Percentiles rank a stretch among this genome's conserved stretches.
Conservation (phyloP, 1,284 basidiomycete genomes). For the Puccinia novopanici region DNA sequence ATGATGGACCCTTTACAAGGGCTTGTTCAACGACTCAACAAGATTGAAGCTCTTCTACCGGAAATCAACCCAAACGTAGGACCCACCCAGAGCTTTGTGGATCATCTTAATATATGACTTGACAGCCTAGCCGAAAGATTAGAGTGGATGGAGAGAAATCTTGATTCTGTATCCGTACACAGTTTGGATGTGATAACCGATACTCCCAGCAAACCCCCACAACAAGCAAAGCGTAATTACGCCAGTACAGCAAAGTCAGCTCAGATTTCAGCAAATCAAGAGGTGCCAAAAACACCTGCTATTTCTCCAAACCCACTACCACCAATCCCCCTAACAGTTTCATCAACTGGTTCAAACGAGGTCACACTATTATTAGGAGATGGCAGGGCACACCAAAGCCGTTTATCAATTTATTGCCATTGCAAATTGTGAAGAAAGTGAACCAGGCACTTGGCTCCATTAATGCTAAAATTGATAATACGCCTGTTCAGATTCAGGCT, state of each 20-base stretch:
- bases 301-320: too few species aligned
- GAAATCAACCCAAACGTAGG: not conserved
- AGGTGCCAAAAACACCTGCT: too few species aligned
- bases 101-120: not conserved
- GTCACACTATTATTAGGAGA: not conserved
- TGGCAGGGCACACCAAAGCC: not conserved
- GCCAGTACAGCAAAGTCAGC: too few species aligned
- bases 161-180: too few species aligned
- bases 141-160: not conserved
- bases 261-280: too few species aligned
- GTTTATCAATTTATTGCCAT: not conserved
- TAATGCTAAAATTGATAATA: not conserved
- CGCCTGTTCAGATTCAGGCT: not conserved
- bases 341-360: not conserved
- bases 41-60: not conserved
- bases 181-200: not conserved
- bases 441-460: not conserved
- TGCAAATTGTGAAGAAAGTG: not conserved
- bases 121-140: not conserved
- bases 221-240: not conserved
- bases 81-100: not conserved
- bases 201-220: not conserved
- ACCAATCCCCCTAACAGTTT: not conserved
- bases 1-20: not conserved
- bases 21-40: not conserved